A percentile compares a stretch with the other conserved stretches of the same genome.
Conservation (phyloP, 1,139 yeast species). For the Suhomyces anneliseae region DNA sequence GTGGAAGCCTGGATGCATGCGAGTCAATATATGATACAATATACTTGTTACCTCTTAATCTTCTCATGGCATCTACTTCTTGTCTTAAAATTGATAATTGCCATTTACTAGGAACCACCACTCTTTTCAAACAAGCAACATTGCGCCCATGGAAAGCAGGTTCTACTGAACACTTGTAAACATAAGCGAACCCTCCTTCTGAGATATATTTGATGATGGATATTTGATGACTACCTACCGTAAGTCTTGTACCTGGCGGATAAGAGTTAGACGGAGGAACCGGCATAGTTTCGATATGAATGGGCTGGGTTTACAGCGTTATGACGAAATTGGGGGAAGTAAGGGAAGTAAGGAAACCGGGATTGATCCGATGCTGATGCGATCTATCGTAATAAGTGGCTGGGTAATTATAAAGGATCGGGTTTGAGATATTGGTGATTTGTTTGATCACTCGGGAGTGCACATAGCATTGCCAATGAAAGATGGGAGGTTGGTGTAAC, state of each 20-base stretch:
- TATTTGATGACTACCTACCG: slow-evolving; percentile 66
- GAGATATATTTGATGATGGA: slow-evolving; percentile 61
- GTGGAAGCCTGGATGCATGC: slow-evolving; percentile 73
- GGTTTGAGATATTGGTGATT: neutral
- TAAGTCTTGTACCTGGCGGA: slow-evolving; percentile 57
- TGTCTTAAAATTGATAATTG: slow-evolving; percentile 67
- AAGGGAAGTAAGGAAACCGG: neutral
- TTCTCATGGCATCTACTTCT: slow-evolving; percentile 83
- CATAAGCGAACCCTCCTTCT: slow-evolving; percentile 77
- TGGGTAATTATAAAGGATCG: neutral
- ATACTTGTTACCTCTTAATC: slow-evolving; percentile 71
- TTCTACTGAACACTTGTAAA: slow-evolving; percentile 59
- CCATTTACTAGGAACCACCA: slow-evolving; percentile 70
- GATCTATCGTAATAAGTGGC: neutral
- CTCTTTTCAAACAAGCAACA: slow-evolving; percentile 71
- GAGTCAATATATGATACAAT: slow-evolving; percentile 91
- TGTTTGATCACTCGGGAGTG: slow-evolving; percentile 1
- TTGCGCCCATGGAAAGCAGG: slow-evolving; percentile 50
- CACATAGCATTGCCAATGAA: neutral
- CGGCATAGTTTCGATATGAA: slow-evolving; percentile 16
- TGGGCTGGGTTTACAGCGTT: neutral
- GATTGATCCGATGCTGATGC: neutral
- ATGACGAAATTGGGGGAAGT: neutral
- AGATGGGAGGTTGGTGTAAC: neutral
- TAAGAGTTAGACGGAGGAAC: slow-evolving; percentile 57